phyloP scores from a whole-genome alignment of 768 basidiomycete genomes.

The Hygrophoropsis aurantiaca region DNA sequence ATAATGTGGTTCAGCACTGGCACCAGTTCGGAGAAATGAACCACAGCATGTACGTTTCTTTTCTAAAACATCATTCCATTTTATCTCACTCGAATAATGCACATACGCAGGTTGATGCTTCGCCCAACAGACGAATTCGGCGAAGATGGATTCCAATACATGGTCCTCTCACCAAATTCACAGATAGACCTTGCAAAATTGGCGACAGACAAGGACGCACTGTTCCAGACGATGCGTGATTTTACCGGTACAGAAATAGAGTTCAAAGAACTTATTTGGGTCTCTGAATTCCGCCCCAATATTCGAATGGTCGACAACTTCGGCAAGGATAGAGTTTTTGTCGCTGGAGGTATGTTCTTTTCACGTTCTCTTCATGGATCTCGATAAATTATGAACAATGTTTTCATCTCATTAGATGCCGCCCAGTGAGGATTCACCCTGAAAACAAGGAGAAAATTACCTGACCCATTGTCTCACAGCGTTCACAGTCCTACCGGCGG shows the following conservation, averaged over 20 bases:
- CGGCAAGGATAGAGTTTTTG: slow-evolving; percentile 12
- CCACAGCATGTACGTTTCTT: slow-evolving; percentile 29
- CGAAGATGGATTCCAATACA: slow-evolving; percentile 29
- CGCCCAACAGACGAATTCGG: slow-evolving; percentile 31
- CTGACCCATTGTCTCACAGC: not conserved
- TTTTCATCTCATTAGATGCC: slow-evolving; percentile 15
- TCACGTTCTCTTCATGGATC: not conserved
- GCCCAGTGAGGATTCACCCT: slow-evolving; percentile 17
- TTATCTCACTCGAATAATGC: not conserved
- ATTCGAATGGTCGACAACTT: slow-evolving; percentile 15
- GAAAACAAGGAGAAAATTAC: not conserved
- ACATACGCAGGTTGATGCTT: slow-evolving; percentile 26
- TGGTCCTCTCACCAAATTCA: slow-evolving; percentile 25
- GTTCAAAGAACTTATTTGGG: slow-evolving; percentile 21
- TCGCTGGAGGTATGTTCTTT: slow-evolving; percentile 9
- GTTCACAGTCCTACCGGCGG: slow-evolving; percentile 25
- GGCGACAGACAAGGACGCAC: slow-evolving; percentile 14
- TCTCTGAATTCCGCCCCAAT: slow-evolving; percentile 18
- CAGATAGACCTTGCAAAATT: slow-evolving; percentile 20
- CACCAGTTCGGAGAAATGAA: slow-evolving; percentile 47
- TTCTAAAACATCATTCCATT: not conserved
- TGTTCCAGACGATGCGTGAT: slow-evolving; percentile 14
- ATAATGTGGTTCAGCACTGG: slow-evolving; percentile 34
- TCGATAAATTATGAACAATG: not conserved
- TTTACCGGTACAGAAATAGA: slow-evolving; percentile 24